These are phyloP conservation scores for Biscogniauxia marginata DNA, from an alignment of 2,329 filamentous ascomycete genomes.

Conservation along the genomic window DNA sequence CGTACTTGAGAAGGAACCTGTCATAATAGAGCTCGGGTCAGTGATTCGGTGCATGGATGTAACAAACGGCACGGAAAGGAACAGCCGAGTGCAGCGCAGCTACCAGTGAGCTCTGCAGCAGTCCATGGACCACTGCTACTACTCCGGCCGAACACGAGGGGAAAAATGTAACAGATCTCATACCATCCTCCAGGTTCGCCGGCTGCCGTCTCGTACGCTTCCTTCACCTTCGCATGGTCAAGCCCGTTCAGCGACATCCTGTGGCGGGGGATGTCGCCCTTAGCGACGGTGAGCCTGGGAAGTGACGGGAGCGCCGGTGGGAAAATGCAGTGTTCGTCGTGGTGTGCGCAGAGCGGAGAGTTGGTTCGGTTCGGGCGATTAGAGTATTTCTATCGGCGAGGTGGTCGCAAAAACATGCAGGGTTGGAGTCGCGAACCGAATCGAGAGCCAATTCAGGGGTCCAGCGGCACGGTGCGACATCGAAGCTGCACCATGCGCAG, in stretches of 20 bases:
- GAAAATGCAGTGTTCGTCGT: not conserved
- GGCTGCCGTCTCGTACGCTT: constrained; percentile 78
- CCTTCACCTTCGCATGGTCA: constrained; percentile 75
- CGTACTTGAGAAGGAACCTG: constrained; percentile 95
- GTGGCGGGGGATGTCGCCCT: constrained; percentile 13
- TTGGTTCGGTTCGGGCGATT: constrained; percentile 4
- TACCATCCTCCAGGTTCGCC: constrained; percentile 94
- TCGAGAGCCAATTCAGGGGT: constrained; percentile 29
- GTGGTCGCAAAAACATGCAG: constrained; percentile 12
- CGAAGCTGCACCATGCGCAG: constrained; percentile 24
- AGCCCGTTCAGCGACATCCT: constrained; percentile 94
- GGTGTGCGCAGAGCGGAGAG: not conserved
- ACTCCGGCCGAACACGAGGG: not conserved
- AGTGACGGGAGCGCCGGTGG: not conserved
- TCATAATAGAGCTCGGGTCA: constrained; percentile 14
- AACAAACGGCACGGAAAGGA: constrained; percentile 1
- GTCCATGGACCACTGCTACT: constrained; percentile 13
- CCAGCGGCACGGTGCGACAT: constrained; percentile 28
- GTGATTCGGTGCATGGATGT: constrained; percentile 13
- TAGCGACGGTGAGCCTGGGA: constrained; percentile 14
- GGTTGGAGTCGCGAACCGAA: constrained; percentile 21
- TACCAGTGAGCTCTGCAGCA: constrained; percentile 1
- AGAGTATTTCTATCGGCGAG: constrained; percentile 10
- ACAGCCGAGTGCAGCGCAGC: constrained; percentile 12
- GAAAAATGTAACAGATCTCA: constrained; percentile 36